Evolutionary conservation across 768 basidiomycete species (phyloP).

Genomic region (Tylopilus balloui): DNA sequence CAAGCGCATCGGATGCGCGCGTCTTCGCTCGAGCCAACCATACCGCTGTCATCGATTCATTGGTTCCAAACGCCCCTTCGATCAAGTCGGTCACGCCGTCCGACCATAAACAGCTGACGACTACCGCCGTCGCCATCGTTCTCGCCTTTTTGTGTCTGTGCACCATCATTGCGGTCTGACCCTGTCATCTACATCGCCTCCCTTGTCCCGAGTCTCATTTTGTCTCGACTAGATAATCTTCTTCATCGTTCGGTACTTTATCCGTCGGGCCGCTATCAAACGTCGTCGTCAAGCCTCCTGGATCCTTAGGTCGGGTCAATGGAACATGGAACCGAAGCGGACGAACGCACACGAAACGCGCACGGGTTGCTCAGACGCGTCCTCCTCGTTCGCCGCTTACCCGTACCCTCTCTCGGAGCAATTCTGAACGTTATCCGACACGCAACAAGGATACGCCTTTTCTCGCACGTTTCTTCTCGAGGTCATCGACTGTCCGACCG

Average conservation of each 20-base stretch:
- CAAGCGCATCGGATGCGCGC: not conserved
- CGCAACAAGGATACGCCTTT: not conserved
- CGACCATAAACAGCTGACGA: not conserved
- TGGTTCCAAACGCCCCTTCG: conserved; percentile 1
- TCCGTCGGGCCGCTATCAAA: conserved; percentile 16
- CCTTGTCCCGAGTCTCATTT: not conserved
- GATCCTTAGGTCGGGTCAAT: conserved; percentile 20
- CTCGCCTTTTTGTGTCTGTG: conserved; percentile 2
- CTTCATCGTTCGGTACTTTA: conserved; percentile 12
- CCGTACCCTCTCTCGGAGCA: conserved; percentile 18
- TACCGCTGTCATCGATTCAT: conserved; percentile 14
- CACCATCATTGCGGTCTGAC: conserved; percentile 10
- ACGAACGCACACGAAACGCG: conserved; percentile 2
- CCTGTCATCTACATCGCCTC: not conserved
- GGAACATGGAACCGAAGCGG: conserved; percentile 20
- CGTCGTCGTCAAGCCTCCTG: conserved; percentile 25
- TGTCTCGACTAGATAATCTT: conserved; percentile 8
- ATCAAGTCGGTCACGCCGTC: not conserved
- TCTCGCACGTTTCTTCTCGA: not conserved
- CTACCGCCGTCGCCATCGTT: not conserved
- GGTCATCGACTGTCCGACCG: not conserved
- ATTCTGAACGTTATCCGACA: not conserved
- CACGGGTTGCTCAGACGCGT: conserved; percentile 13
- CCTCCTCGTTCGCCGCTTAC: conserved; percentile 14
- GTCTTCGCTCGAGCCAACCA: not conserved